Evolutionary conservation across 2,329 filamentous ascomycete species (phyloP), one percentile per base, ranked within the genome.

Genomic region (Cladosporium sp.): DNA sequence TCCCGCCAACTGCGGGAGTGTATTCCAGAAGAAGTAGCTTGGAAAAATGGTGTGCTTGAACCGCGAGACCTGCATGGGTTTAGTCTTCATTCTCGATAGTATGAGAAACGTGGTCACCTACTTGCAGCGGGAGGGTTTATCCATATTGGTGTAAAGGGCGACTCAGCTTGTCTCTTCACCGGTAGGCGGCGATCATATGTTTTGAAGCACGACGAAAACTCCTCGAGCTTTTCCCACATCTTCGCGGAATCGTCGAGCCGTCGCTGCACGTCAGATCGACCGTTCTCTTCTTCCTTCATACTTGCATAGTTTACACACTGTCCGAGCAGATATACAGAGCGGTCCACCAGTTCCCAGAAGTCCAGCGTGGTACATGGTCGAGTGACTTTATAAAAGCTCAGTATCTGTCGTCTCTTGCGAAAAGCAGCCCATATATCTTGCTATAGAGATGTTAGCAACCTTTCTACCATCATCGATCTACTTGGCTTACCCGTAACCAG

Each of bases 381-480:
- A 7, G 78, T 80, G 0, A 85, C 84, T 29, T 77, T 78, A 83
- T 85, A 88, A 44, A 86, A 86, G 37, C 80, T 87, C 57, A 87
- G 80, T 0, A 82, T 81, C 10, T 81, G 78, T 3, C 86, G 78
- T 26, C 80, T 78, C 70, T 87, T 85, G 0, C 84, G 80, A 67
- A 88, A 87, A 0, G 86, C 86, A 0, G 85, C 86, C 85, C 85
- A 88, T 0, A 86, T 80, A 69, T 89, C 86, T 69, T 89, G 86
- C 14, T 84, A 79, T 5, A 88, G 75, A 86, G 86, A 88, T n/a
- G 37, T 29, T 16, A 55, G 52, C 29, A 21, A 18, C 18, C 10
- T 55, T 14, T 33, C n/a, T 8, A 11, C 0, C 7, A 1, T 10
- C 7, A 33, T 55, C 16, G 1, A 1, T 31, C 6, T 14, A 1